A percentile compares a stretch with the other conserved stretches of the same genome.
phyloP scores from a whole-genome alignment of 2,329 filamentous ascomycete species.

The Ceratocystis huliohia region DNA sequence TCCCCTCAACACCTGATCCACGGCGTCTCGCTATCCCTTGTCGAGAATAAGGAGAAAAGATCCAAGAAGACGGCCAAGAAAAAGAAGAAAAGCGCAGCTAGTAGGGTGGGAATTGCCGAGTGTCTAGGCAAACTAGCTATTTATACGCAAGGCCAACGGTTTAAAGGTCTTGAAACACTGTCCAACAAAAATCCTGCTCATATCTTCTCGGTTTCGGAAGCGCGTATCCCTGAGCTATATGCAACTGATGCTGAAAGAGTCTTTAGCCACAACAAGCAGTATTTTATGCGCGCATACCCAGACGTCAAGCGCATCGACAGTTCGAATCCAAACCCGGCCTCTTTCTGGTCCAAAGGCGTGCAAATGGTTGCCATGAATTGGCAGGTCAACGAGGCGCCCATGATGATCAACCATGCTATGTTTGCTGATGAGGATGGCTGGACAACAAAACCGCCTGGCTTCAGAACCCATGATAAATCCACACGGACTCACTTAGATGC shows the following conservation, averaged over 20 bases:
- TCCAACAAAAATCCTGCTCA: conserved; percentile 46
- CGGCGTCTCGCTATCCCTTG: conserved; percentile 3
- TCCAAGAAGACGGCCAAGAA: neutral
- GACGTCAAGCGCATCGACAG: conserved; percentile 66
- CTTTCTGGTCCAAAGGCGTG: conserved; percentile 84
- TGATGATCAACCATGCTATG: conserved; percentile 97
- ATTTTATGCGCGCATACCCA: conserved; percentile 87
- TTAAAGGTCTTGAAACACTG: conserved; percentile 56
- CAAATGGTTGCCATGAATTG: conserved; percentile 98
- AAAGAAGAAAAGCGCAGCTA: conserved; percentile 2
- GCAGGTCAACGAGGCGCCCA: conserved; percentile 86
- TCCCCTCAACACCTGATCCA: neutral
- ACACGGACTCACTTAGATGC: conserved; percentile 34
- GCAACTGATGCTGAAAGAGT: conserved; percentile 58
- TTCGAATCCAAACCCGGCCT: conserved; percentile 86
- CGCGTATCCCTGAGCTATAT: conserved; percentile 49
- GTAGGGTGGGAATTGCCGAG: neutral
- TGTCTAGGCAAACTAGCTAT: conserved; percentile 61
- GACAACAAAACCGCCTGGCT: conserved; percentile 71
- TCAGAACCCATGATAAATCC: conserved; percentile 41
- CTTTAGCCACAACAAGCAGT: conserved; percentile 75
- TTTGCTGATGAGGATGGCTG: conserved; percentile 76
- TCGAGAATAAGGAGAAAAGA: neutral
- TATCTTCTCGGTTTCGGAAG: conserved; percentile 84
- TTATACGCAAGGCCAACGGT: conserved; percentile 78